Evolutionary conservation across 257 asterid genomes (phyloP).

Genomic region (Solanum ossicruentum): DNA sequence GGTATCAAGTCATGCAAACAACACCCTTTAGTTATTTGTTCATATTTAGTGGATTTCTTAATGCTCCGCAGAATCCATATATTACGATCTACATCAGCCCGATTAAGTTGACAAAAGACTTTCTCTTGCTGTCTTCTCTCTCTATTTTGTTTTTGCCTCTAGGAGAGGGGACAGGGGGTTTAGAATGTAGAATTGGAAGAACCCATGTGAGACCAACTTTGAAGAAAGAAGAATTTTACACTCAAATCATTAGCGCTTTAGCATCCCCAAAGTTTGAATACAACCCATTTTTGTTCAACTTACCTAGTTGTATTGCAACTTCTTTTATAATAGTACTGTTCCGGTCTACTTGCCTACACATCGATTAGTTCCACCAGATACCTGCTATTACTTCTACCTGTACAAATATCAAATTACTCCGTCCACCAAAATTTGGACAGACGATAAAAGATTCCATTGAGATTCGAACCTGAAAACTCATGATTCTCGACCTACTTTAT

Average conservation of each 20-base stretch:
- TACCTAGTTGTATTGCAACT: neutral
- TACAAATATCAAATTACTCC: neutral
- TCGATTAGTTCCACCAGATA: neutral
- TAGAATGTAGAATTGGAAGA: neutral
- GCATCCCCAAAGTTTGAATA: neutral
- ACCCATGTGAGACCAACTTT: neutral
- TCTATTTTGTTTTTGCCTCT: neutral
- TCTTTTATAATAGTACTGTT: neutral
- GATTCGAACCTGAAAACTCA: neutral
- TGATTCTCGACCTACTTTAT: neutral
- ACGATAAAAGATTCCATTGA: neutral
- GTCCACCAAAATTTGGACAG: too few relatives aligned
- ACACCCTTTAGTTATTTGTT: neutral
- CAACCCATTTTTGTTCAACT: neutral
- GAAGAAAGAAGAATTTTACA: neutral
- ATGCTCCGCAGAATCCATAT: neutral
- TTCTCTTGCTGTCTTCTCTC: neutral
- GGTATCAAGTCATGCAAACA: neutral
- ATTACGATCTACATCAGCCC: neutral
- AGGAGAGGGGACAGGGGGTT: neutral
- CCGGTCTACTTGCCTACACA: neutral
- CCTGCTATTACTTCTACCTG: neutral
- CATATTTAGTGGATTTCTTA: neutral
- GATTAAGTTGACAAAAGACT: neutral
- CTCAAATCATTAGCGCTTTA: neutral